Evolutionary conservation across 352 stramenopile species (phyloP), one percentile per base, ranked within the genome.

Genomic region (Paralagenidium karlingii): DNA sequence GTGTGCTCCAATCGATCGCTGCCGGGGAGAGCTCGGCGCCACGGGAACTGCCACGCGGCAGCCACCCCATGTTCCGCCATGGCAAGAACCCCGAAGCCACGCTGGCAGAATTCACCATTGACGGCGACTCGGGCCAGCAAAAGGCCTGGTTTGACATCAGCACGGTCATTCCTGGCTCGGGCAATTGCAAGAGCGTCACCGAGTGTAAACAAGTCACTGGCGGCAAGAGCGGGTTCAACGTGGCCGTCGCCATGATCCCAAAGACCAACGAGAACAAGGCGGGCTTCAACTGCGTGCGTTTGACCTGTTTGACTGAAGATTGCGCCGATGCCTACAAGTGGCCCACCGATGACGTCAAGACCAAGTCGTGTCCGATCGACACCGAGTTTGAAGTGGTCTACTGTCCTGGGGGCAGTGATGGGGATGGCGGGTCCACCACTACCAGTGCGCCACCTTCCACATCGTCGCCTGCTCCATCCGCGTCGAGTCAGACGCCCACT

Each of bases 271-370:
- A 54, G n/a, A 53, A 55, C 2, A 47, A 76, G 8, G 24, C 37
- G 26, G 47, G 49, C 27, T 40, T 43, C 7, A 68, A 64, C 44
- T 86, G 67, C 39, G 38, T 55, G 5, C 39, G 57, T 25, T 60
- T 80, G 39, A 71, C 56, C 20, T 82, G 68, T 41, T 54, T 67
- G 48, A 41, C 39, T n/a, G 61, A 79, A 31, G 63, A 58, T 10
- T 86, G 73, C 33, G 16, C 32, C 15, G 73, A 86, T 34, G 73
- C 62, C 20, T 83, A 86, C 55, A 61, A 79, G 41, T 81, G 58
- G 47, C 73, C 73, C 4, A 65, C 62, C 40, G 68, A 86, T 38
- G 65, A 82, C 55, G 67, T 31, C 36, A 85, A 85, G 63, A 85
- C 71, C 27, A 67, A 81, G 40, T 47, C 47, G 19, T 85, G 71